Base-by-base conservation (phyloP, 352 stramenopile species). In the Phytophthora meadii region DNA sequence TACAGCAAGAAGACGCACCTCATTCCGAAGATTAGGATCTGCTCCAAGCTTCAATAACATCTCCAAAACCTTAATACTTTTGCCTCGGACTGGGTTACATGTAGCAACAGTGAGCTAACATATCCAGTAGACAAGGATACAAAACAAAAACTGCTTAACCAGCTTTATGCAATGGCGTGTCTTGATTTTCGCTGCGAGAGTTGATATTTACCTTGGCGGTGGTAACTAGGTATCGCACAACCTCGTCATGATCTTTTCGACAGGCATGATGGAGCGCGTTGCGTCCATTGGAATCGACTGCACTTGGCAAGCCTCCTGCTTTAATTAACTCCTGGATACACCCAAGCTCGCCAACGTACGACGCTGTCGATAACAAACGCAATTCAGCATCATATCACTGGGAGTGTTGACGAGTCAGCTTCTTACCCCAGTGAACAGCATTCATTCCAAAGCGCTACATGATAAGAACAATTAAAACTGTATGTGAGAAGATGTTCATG, bases 101-200 rank as follows among this genome's bases (percentile, higher is more conserved):
- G 11, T 8, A 12, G 24, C 9, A 14, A n/a, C 24, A 11, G 24
- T 42, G 40, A 24, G 39, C 45, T 41, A 49, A n/a, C 32, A 27
- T 17, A 61, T 15, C 30, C 39, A 30, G 28, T 34, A 6, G 19
- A 8, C 22, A 45, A 50, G 34, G 1, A 32, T 7, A 22, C 22
- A 22, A 22, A 22, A 19, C 28, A 17, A 14, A 36, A 14, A 3
- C 17, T 19, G 11, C 19, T n/a, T 14, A 52, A 92, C 82, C 82
- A 67, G 85, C 85, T 86, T 94, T 94, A 53, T 92, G 85, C 50
- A 94, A 65, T 17, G 85, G 83, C 10, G 85, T 94, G 61, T 92
- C 83, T 49, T 81, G 81, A 63, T 84, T 87, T 65, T 91, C 85
- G 47, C 78, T 94, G 2, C 48, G 39, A 12, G 59, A 53, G 46